Percentiles rank a stretch among this genome's conserved stretches.
phyloP scores from a whole-genome alignment of 768 basidiomycete genomes.

The Thelephora ganbajun region DNA sequence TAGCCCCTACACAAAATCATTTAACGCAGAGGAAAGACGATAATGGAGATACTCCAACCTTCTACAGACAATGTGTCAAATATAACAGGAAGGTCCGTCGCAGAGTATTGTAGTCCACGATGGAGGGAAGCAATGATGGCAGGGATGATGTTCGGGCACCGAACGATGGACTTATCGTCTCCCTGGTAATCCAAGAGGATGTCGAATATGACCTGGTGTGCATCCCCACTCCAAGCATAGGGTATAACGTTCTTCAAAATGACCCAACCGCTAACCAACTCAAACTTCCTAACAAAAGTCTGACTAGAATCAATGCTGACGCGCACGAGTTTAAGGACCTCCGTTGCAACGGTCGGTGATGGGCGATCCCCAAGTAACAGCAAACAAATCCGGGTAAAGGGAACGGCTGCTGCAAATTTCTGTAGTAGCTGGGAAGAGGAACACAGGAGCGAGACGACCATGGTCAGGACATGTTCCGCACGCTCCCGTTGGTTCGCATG shows the following conservation, averaged over 20 bases:
- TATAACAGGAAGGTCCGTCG: not conserved
- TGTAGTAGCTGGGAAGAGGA: slow-evolving; percentile 37
- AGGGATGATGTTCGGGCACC: slow-evolving; percentile 58
- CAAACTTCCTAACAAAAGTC: slow-evolving; percentile 71
- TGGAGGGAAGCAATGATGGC: slow-evolving; percentile 60
- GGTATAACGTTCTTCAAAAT: slow-evolving; percentile 59
- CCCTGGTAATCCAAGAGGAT: slow-evolving; percentile 38
- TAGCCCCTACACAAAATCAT: no score
- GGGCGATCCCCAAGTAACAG: slow-evolving; percentile 74
- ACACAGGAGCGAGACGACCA: slow-evolving; percentile 48
- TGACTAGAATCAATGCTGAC: slow-evolving; percentile 38
- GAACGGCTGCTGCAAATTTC: slow-evolving; percentile 63
- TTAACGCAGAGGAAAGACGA: no score
- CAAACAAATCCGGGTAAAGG: slow-evolving; percentile 64
- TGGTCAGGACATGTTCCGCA: slow-evolving; percentile 53
- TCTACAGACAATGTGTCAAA: no score
- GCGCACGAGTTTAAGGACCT: slow-evolving; percentile 45
- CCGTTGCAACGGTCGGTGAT: slow-evolving; percentile 37
- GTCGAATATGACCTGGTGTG: slow-evolving; percentile 58
- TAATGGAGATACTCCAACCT: no score
- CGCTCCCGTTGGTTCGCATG: slow-evolving; percentile 34
- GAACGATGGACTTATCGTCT: slow-evolving; percentile 20
- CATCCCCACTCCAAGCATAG: slow-evolving; percentile 44
- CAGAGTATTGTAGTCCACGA: slow-evolving; percentile 26
- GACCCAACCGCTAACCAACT: slow-evolving; percentile 75